Conservation (phyloP, 2,329 filamentous ascomycete species). For the Colletotrichum sp. region DNA sequence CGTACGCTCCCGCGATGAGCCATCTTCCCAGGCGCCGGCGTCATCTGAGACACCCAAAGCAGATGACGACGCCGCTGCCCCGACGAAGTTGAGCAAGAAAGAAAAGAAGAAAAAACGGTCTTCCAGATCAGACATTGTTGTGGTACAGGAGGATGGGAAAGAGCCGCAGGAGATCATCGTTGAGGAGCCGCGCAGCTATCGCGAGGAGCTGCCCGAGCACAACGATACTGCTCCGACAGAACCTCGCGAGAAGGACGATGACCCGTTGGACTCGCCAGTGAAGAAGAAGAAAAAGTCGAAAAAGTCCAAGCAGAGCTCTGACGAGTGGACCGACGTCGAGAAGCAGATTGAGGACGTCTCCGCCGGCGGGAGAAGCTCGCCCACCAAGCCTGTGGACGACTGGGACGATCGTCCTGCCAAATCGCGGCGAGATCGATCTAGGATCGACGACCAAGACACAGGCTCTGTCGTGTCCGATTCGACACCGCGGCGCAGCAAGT, state of each 20-base stretch:
- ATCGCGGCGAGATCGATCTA: conserved; percentile 29
- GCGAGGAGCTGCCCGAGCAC: neutral
- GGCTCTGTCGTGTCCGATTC: conserved; percentile 55
- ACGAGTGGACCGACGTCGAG: conserved; percentile 23
- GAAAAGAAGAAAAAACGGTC: conserved; percentile 45
- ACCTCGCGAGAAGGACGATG: conserved; percentile 23
- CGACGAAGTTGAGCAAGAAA: conserved; percentile 33
- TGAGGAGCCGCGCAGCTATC: neutral
- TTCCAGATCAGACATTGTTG: conserved; percentile 29
- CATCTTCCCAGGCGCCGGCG: neutral
- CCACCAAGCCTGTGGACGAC: neutral
- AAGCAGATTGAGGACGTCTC: conserved; percentile 1
- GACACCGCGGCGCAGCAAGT: conserved; percentile 32
- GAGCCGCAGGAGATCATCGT: neutral
- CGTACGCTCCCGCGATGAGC: neutral
- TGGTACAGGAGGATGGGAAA: conserved; percentile 25
- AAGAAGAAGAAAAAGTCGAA: conserved; percentile 38
- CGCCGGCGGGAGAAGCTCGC: neutral
- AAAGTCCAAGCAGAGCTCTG: conserved; percentile 23
- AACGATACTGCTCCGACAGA: conserved; percentile 14
- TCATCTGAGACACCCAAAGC: neutral
- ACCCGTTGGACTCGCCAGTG: conserved; percentile 31
- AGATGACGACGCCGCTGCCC: conserved; percentile 25
- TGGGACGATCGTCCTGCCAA: conserved; percentile 14
- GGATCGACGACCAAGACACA: conserved; percentile 47